Percentiles rank a stretch among this genome's conserved stretches.
Evolutionary conservation across 2,329 filamentous ascomycete species (phyloP).

Genomic region (Arachnomyces sp.): DNA sequence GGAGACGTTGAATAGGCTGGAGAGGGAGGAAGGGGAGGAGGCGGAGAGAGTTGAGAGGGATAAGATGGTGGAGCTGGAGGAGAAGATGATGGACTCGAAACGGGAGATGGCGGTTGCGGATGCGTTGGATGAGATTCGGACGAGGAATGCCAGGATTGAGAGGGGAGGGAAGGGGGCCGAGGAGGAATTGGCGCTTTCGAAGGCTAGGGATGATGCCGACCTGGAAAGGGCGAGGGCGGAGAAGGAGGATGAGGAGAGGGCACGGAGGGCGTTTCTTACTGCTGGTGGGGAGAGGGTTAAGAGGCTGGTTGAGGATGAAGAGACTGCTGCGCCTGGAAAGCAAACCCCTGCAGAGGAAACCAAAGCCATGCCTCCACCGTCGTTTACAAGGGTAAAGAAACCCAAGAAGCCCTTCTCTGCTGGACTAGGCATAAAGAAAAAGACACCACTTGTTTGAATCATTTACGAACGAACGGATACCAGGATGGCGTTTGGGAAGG

Average conservation of each 20-base stretch:
- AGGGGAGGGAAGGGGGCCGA: constrained; percentile 60
- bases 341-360: constrained; percentile 29
- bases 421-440: constrained; percentile 80
- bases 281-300: constrained; percentile 48
- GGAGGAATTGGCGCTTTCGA: constrained; percentile 43
- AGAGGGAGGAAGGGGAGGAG: constrained; percentile 61
- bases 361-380: constrained; percentile 46
- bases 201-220: constrained; percentile 49
- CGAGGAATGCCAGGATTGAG: constrained; percentile 80
- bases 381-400: constrained; percentile 69
- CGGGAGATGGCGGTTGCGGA: constrained; percentile 95
- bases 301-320: constrained; percentile 45
- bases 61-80: constrained; percentile 90
- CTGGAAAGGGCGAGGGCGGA: constrained; percentile 60
- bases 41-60: constrained; percentile 65
- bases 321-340: constrained; percentile 20
- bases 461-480: too few species aligned
- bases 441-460: constrained; percentile 49
- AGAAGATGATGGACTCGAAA: constrained; percentile 86
- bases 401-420: constrained; percentile 77
- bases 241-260: constrained; percentile 73
- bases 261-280: constrained; percentile 65
- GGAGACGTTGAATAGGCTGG: constrained; percentile 73
- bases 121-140: constrained; percentile 88
- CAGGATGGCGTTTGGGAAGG: too few species aligned